Evolutionary conservation across 495 filamentous ascomycete species (phyloP).

Genomic region (Penicillium waksmanii): DNA sequence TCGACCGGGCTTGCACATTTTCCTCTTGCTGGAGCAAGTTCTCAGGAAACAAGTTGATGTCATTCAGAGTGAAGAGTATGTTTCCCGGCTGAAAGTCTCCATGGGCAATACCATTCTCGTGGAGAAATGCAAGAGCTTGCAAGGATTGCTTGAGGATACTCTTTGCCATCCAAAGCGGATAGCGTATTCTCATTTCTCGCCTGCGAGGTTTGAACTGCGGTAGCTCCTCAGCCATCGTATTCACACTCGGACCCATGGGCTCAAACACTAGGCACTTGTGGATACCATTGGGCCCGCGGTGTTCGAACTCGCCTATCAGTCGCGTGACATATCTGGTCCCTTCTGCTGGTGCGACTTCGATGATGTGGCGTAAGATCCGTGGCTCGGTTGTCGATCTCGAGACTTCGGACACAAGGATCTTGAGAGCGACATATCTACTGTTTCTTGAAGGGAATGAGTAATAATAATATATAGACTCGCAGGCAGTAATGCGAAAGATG

Average conservation of each 20-base stretch:
- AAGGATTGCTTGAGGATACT: slow-evolving; percentile 45
- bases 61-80: slow-evolving; percentile 36
- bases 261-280: slow-evolving; percentile 56
- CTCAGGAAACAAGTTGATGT: slow-evolving; percentile 25
- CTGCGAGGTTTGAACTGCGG: slow-evolving; percentile 30
- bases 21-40: slow-evolving; percentile 26
- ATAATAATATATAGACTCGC: too few relatives aligned
- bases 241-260: slow-evolving; percentile 47
- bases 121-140: slow-evolving; percentile 44
- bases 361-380: slow-evolving; percentile 30
- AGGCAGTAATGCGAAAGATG: too few relatives aligned
- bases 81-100: slow-evolving; percentile 52
- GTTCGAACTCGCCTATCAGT: slow-evolving; percentile 46
- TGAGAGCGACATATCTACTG: too few relatives aligned
- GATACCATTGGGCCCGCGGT: slow-evolving; percentile 50
- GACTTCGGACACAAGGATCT: slow-evolving; percentile 36
- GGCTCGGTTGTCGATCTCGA: slow-evolving; percentile 26
- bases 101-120: slow-evolving; percentile 47
- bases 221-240: slow-evolving; percentile 38
- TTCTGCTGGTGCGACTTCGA: slow-evolving; percentile 20
- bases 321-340: slow-evolving; percentile 32
- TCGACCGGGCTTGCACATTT: slow-evolving; percentile 18
- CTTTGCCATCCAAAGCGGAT: slow-evolving; percentile 44
- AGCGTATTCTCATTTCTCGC: slow-evolving; percentile 31
- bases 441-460: too few relatives aligned